A percentile compares a stretch with the other conserved stretches of the same genome.
Evolutionary conservation across 2,329 filamentous ascomycete genomes (phyloP).

Genomic region (Venturia nashicola): DNA sequence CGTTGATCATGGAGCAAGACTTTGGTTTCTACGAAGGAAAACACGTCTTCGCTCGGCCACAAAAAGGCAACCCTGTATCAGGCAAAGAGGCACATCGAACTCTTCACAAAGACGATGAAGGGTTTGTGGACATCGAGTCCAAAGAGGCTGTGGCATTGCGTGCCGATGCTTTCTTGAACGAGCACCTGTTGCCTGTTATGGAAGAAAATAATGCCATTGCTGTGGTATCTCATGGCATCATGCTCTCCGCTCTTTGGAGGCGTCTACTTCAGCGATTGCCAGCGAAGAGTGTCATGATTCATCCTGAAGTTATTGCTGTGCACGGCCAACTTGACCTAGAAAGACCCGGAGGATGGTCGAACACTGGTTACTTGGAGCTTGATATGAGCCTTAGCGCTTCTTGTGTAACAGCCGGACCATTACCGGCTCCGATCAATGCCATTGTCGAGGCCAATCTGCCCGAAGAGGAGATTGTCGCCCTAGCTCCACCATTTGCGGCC

Average conservation of each 20-base stretch:
- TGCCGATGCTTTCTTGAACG: conserved; percentile 37
- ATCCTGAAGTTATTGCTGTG: conserved; percentile 24
- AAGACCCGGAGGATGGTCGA: conserved; percentile 49
- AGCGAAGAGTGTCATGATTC: conserved; percentile 31
- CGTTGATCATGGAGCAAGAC: conserved; percentile 49
- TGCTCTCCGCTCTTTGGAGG: conserved; percentile 58
- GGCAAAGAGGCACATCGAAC: conserved; percentile 28
- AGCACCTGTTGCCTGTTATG: conserved; percentile 56
- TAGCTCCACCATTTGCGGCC: neutral
- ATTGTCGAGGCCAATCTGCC: too few relatives aligned
- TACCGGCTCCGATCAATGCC: neutral
- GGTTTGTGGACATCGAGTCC: conserved; percentile 52
- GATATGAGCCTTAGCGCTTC: neutral
- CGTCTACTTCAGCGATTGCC: conserved; percentile 46
- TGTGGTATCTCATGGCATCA: conserved; percentile 73
- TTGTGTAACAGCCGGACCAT: neutral
- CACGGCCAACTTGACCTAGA: conserved; percentile 25
- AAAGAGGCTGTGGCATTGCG: conserved; percentile 43
- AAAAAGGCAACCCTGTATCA: conserved; percentile 18
- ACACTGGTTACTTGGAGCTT: conserved; percentile 48
- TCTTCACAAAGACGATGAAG: conserved; percentile 27
- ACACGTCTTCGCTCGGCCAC: conserved; percentile 35
- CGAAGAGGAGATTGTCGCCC: neutral
- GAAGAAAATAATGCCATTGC: conserved; percentile 45
- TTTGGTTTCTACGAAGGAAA: conserved; percentile 62